Percentiles rank a stretch among this genome's conserved stretches.
Evolutionary conservation across 371 early-diverging fungal genomes (phyloP).

Genomic region (Mucor circinelloides): DNA sequence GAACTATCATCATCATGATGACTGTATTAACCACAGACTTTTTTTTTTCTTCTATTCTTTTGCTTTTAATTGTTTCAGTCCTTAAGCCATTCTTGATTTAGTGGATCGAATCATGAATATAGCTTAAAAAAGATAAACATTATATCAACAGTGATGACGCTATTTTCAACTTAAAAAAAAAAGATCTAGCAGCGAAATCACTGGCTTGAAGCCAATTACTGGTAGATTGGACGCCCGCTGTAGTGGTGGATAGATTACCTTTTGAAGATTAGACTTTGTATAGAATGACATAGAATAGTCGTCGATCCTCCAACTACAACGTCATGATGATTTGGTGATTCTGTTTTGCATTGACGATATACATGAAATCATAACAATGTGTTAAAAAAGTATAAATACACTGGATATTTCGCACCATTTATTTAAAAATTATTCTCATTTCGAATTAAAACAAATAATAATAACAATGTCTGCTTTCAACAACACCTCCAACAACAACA

Average conservation of each 20-base stretch:
- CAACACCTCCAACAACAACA: not conserved
- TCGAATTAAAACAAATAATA: not conserved
- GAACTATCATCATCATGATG: not conserved
- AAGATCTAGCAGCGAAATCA: not conserved
- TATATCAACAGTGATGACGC: not conserved
- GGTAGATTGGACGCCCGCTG: not conserved
- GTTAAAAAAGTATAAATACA: slow-evolving; percentile 2
- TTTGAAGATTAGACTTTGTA: not conserved
- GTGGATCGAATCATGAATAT: not conserved
- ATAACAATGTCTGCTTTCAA: slow-evolving; percentile 2
- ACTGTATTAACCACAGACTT: not conserved
- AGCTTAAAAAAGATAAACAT: not conserved
- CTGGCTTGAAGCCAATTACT: not conserved
- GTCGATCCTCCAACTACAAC: not conserved
- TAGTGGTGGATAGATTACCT: not conserved
- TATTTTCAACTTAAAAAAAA: not conserved
- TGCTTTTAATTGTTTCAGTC: not conserved
- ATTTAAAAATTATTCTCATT: not conserved
- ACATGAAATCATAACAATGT: not conserved
- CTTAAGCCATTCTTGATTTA: not conserved
- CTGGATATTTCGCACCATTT: not conserved
- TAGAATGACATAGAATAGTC: not conserved
- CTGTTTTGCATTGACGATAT: not conserved
- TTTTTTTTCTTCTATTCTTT: not conserved
- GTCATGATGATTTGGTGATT: not conserved